Evolutionary conservation across 2,329 filamentous ascomycete species (phyloP), one percentile per base, ranked within the genome.

Genomic region (Cryphonectria japonica): DNA sequence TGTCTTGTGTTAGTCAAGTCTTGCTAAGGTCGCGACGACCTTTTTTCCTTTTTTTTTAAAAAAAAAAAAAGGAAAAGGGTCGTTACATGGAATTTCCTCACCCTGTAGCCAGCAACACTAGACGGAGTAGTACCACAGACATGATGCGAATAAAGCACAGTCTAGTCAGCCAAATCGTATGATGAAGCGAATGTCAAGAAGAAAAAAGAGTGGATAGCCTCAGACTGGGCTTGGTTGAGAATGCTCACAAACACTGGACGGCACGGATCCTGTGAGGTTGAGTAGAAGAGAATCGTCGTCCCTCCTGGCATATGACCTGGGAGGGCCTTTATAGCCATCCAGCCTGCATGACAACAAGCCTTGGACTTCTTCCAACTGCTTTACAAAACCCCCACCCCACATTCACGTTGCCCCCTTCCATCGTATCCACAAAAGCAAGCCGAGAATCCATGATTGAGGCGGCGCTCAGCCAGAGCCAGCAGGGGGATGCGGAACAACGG

Each of bases 1-100:
- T 39, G 39, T 22, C 11, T 54, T 64, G 68, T 72, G 71, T 69
- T 46, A 72, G 69, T 71, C 71, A 69, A 71, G 69, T 71, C 66
- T 69, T 37, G 66, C 50, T 22, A n/a, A 26, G 46, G 41, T 39
- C 16, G 37, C 11, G 37, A 54, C 50, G n/a, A 11, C 9, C 50
- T 2, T 29, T 13, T 32, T 32, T 1, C 26, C 14, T 8, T 29
- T 26, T 8, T 5, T 34, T 34, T 26, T 26, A n/a, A 16, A 57
- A 3, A 26, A 26, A 26, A 26, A 26, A 26, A 26, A 26, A 26
- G 26, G 26, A 26, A 13, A 46, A 46, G 2, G 19, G 19, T 46
- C 19, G 1, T 46, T 22, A 7, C 19, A 46, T 39, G 11, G 9
- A 37, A 61, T 9, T 22, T 37, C 6, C 69, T 72, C 16, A 72